Evolutionary conservation across 768 basidiomycete genomes (phyloP), one percentile per base, ranked within the genome.

Genomic region (Crassisporium funariophilum): DNA sequence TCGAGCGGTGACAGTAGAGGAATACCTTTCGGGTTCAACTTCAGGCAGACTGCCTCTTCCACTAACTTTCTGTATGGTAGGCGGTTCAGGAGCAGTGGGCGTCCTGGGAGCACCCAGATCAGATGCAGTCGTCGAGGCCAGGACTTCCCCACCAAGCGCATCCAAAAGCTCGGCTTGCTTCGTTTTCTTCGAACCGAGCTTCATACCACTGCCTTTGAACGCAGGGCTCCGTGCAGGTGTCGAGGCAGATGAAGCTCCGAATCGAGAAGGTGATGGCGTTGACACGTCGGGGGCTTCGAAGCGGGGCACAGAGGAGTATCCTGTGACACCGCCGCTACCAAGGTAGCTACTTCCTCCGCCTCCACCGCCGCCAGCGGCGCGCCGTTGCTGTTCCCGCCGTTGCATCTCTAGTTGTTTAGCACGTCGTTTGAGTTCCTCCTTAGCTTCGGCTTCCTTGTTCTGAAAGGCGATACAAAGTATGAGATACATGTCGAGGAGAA

Each of bases 371-470:
- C 63, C 55, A 8, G 79, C 82, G 4, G 85, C 71, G 16, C 92
- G 86, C 49, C 83, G 77, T 55, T 95, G 92, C 64, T 95, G 92
- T 63, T 99, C 95, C 24, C 95, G 78, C 33, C 95, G 84, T 62
- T 98, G 97, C 84, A 97, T 90, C 68, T 99, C 97, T 51, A 99
- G 83, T 61, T 98, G 94, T 65, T 97, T 97, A 0, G 97, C 95
- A 22, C 95, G 87, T 31, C 97, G 84, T 66, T 98, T 98, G 62
- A 99, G 86, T 61, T 98, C 95, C 65, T 99, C 97, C 65, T 99
- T 99, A 2, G 95, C 97, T 61, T 99, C 97, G 5, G 93, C 93
- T 70, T 99, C 97, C 70, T 98, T 98, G 75, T 99, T 98, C 88
- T 17, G 1, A 46, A 16, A 13, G 16, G 5, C 5, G 27, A 12